Evolutionary conservation across 371 early-diverging fungal genomes (phyloP).

Genomic region (Lichtheimia corymbifera): DNA sequence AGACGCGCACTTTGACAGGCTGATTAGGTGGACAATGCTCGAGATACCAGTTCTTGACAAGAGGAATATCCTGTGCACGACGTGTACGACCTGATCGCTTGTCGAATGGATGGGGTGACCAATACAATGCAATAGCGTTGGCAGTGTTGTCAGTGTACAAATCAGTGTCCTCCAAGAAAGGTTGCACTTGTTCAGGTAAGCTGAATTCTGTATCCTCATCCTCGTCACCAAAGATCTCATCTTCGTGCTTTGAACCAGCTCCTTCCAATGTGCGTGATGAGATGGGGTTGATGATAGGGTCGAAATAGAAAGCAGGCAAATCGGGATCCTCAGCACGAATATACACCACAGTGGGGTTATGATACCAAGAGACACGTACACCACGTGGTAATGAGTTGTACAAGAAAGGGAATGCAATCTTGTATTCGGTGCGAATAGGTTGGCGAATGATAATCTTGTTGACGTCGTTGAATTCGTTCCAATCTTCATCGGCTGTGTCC

Average conservation of each 20-base stretch:
- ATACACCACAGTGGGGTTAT: slow-evolving; percentile 89
- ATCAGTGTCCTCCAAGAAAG: slow-evolving; percentile 81
- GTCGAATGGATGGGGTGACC: slow-evolving; percentile 98
- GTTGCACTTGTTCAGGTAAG: slow-evolving; percentile 78
- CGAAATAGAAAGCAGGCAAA: slow-evolving; percentile 95
- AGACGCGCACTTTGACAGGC: slow-evolving; percentile 97
- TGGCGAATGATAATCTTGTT: slow-evolving; percentile 98
- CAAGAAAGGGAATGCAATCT: slow-evolving; percentile 96
- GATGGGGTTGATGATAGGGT: slow-evolving; percentile 96
- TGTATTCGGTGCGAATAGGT: slow-evolving; percentile 97
- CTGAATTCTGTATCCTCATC: slow-evolving; percentile 72
- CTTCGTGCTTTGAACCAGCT: slow-evolving; percentile 67
- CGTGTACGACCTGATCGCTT: slow-evolving; percentile 91
- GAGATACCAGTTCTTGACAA: slow-evolving; percentile 97
- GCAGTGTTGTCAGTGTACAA: slow-evolving; percentile 92
- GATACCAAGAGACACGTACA: slow-evolving; percentile 92
- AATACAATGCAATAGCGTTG: slow-evolving; percentile 90
- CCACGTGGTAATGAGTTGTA: slow-evolving; percentile 96
- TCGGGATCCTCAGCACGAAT: slow-evolving; percentile 93
- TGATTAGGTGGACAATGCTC: slow-evolving; percentile 93
- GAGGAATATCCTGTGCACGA: slow-evolving; percentile 93
- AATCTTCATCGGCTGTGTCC: slow-evolving; percentile 96
- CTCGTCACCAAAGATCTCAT: slow-evolving; percentile 85
- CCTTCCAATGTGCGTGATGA: slow-evolving; percentile 74
- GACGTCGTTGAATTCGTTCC: slow-evolving; percentile 99